phyloP scores from a whole-genome alignment of 2,329 filamentous ascomycete species.

The Aureobasidium musti region DNA sequence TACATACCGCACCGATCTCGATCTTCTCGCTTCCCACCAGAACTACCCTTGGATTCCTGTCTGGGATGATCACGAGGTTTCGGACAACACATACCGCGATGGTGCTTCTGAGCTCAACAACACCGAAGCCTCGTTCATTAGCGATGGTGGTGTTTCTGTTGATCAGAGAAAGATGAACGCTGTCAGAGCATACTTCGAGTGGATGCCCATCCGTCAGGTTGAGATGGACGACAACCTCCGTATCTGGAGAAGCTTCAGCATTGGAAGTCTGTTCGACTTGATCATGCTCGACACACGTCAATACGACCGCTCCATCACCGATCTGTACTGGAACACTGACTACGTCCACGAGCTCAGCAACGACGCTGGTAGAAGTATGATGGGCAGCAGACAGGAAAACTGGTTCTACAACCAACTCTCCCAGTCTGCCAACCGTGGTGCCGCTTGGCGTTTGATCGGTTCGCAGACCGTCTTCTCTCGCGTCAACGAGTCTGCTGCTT shows the following conservation, averaged over 20 bases:
- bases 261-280: constrained; percentile 65
- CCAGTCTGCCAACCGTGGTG: constrained; percentile 59
- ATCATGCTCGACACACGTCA: constrained; percentile 70
- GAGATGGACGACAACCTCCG: constrained; percentile 70
- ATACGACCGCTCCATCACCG: constrained; percentile 67
- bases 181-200: constrained; percentile 69
- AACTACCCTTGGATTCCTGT: constrained; percentile 64
- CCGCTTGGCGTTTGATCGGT: constrained; percentile 70
- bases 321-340: constrained; percentile 58
- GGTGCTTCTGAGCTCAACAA: constrained; percentile 64
- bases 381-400: constrained; percentile 71
- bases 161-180: constrained; percentile 74
- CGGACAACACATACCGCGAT: constrained; percentile 66
- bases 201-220: constrained; percentile 63
- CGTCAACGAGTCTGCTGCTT: constrained; percentile 52
- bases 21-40: constrained; percentile 59
- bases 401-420: constrained; percentile 65
- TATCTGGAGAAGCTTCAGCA: constrained; percentile 67
- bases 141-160: constrained; percentile 61
- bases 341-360: constrained; percentile 65
- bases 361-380: constrained; percentile 67
- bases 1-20: constrained; percentile 62
- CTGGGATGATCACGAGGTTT: constrained; percentile 67
- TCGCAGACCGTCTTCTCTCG: constrained; percentile 69
- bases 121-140: constrained; percentile 65